Conservation (phyloP, 169 alveolate species). For the Fabrea salina region DNA sequence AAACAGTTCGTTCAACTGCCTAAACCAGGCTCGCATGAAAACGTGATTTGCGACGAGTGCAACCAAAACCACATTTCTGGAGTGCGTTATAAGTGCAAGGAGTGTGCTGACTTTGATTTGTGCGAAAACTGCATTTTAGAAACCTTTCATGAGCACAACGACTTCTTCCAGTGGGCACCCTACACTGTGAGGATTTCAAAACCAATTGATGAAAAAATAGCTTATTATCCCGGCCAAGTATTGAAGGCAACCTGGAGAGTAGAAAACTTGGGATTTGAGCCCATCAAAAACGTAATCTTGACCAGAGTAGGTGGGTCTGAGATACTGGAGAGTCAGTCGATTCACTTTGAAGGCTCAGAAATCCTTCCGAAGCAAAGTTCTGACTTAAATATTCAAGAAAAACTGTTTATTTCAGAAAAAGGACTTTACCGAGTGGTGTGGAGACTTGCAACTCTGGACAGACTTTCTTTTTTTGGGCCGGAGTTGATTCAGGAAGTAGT, state of each 20-base stretch:
- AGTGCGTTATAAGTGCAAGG: constrained; percentile 62
- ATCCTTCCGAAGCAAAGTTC: too few species aligned
- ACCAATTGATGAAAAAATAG: not conserved
- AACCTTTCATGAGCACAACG: not conserved
- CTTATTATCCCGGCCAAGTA: not conserved
- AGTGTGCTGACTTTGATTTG: constrained; percentile 60
- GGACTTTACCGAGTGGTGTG: too few species aligned
- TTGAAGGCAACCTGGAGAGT: not conserved
- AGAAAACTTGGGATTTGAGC: not conserved
- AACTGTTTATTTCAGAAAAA: too few species aligned
- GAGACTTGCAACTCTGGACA: too few species aligned
- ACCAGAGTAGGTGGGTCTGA: not conserved
- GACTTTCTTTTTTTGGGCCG: too few species aligned
- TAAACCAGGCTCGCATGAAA: constrained; percentile 30
- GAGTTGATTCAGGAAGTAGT: too few species aligned
- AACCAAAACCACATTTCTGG: constrained; percentile 56
- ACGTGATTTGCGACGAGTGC: constrained; percentile 65
- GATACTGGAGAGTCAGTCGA: too few species aligned
- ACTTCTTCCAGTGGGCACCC: not conserved
- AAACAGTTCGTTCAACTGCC: not conserved
- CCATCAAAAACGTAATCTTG: not conserved
- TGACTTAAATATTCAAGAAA: too few species aligned
- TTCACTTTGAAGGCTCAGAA: too few species aligned
- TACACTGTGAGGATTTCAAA: not conserved
- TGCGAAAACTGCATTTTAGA: constrained; percentile 59